Conservation (phyloP, 345 rosid genomes). For the thale cress (Arabidopsis thaliana) region DNA sequence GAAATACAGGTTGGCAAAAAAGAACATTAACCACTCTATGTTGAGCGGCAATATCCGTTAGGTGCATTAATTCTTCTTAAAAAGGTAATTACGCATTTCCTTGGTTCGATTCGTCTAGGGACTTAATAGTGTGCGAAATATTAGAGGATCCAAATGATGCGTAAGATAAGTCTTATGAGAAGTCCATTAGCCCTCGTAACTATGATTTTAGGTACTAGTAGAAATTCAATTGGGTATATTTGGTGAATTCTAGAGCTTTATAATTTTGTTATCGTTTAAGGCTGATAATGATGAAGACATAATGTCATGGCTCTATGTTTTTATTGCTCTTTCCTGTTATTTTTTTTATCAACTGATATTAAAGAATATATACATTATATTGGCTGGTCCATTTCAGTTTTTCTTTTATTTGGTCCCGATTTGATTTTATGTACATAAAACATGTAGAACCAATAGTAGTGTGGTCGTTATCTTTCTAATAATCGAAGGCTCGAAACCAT, state of each 20-base stretch:
- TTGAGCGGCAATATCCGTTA: no score
- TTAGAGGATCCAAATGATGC: no score
- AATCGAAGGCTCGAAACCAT: constrained; percentile 12
- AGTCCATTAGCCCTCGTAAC: no score
- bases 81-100: no score
- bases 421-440: constrained; percentile 10
- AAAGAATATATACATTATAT: constrained; percentile 16
- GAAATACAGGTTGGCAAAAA: neutral
- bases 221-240: no score
- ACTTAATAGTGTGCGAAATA: no score
- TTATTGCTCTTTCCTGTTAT: neutral
- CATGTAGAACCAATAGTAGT: neutral
- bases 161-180: no score
- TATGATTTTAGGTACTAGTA: no score
- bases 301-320: constrained; percentile 11
- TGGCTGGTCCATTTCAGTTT: constrained; percentile 37
- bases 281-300: neutral
- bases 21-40: no score
- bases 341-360: neutral
- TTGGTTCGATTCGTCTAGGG: no score
- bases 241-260: no score
- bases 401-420: constrained; percentile 35
- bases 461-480: constrained; percentile 7
- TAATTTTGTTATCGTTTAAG: neutral
- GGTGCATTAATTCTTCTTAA: no score